phyloP scores from a whole-genome alignment of 352 stramenopile genomes.

The Phytophthora cryptogea region DNA sequence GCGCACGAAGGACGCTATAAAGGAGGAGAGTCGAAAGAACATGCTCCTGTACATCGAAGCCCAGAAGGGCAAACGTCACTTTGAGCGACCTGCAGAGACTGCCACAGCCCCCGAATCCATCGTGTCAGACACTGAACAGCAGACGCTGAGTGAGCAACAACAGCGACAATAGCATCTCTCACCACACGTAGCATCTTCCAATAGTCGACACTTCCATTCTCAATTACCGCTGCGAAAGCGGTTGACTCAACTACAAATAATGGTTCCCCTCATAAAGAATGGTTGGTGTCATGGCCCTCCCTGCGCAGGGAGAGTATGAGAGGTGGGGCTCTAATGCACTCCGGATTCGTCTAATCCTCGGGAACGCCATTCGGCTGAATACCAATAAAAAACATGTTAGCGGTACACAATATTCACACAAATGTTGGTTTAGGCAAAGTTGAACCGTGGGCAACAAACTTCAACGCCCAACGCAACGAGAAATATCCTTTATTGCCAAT shows the following conservation, averaged over 20 bases:
- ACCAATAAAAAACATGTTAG: too few species aligned
- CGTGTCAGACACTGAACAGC: background rate
- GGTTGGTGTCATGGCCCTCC: constrained; percentile 32
- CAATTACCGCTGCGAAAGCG: background rate
- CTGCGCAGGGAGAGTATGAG: constrained; percentile 43
- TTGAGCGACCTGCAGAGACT: constrained; percentile 6
- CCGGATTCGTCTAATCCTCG: constrained; percentile 47
- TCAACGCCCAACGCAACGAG: too few species aligned
- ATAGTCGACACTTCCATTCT: background rate
- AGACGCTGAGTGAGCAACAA: constrained; percentile 4
- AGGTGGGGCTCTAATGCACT: constrained; percentile 48
- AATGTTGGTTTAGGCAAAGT: too few species aligned
- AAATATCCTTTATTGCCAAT: too few species aligned
- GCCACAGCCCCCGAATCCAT: background rate
- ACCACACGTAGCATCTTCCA: background rate
- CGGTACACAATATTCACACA: background rate
- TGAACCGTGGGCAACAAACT: background rate
- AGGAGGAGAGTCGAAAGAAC: constrained; percentile 69
- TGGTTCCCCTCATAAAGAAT: constrained; percentile 33
- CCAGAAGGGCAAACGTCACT: constrained; percentile 70
- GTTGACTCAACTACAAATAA: constrained; percentile 1
- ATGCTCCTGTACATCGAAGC: constrained; percentile 77
- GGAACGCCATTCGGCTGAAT: constrained; percentile 5
- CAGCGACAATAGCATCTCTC: background rate
- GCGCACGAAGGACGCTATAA: constrained; percentile 66